A percentile compares a stretch with the other conserved stretches of the same genome.
Conservation (phyloP, 768 basidiomycete species). For the Hypholoma sublateritium region DNA sequence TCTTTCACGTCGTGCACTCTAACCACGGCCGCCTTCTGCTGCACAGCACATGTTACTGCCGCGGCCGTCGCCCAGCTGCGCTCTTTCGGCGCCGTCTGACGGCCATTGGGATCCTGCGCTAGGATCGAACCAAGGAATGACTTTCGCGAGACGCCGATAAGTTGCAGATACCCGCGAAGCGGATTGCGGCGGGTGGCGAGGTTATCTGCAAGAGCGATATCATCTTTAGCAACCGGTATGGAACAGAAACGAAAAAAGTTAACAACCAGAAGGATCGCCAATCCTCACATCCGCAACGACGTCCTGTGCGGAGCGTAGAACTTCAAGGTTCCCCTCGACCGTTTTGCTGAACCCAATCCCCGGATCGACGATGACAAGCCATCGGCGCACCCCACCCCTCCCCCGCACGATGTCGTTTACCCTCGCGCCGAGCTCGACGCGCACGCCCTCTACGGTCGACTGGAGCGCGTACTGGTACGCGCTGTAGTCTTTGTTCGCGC, state of each 20-base stretch:
- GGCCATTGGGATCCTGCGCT: conserved; percentile 45
- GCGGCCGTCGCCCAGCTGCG: conserved; percentile 80
- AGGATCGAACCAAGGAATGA: conserved; percentile 77
- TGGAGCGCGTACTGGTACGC: conserved; percentile 43
- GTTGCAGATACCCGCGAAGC: conserved; percentile 56
- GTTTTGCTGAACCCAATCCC: conserved; percentile 95
- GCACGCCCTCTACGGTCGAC: conserved; percentile 65
- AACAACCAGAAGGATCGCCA: conserved; percentile 17
- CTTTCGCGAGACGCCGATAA: conserved; percentile 84
- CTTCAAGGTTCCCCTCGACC: conserved; percentile 65
- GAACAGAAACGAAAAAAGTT: conserved; percentile 3
- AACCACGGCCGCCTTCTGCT: conserved; percentile 70
- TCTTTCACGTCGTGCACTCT: conserved; percentile 81
- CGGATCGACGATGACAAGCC: conserved; percentile 90
- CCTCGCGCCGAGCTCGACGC: conserved; percentile 68
- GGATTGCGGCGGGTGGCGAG: conserved; percentile 36
- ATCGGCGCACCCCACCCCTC: conserved; percentile 72
- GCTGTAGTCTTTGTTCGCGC: conserved; percentile 65
- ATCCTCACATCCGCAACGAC: conserved; percentile 43
- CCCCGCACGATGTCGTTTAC: conserved; percentile 66
- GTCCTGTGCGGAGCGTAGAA: conserved; percentile 53
- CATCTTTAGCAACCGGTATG: not conserved
- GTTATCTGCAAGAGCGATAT: not conserved
- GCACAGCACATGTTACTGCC: conserved; percentile 69
- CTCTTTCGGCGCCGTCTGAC: conserved; percentile 61